These are phyloP conservation scores for Lolium rigidum DNA, from an alignment of 176 grass and related monocot genomes.

Conservation along the genomic window DNA sequence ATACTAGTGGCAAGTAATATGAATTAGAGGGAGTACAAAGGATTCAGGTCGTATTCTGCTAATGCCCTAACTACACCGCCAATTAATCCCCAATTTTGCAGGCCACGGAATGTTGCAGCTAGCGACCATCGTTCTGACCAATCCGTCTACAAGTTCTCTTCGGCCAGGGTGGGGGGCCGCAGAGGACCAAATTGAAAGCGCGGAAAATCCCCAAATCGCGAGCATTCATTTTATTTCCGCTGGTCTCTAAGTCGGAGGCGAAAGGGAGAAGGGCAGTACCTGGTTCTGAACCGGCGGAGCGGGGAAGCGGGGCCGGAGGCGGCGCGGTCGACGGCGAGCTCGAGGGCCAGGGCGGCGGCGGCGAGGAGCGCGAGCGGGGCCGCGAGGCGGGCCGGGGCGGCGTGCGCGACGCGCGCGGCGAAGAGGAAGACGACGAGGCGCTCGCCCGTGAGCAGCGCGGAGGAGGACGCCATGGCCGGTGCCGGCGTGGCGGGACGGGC, in stretches of 20 bases:
- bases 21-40: not conserved
- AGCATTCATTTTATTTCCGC: too few species aligned
- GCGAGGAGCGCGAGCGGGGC: conserved; percentile 57
- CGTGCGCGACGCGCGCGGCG: conserved; percentile 68
- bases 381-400: conserved; percentile 58
- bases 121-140: not conserved
- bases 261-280: conserved; percentile 25
- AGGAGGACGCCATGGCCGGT: not conserved
- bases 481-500: too few species aligned
- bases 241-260: too few species aligned
- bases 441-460: conserved; percentile 69
- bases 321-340: conserved; percentile 66
- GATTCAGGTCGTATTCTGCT: too few species aligned
- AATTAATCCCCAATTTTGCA: not conserved
- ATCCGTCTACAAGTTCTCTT: not conserved
- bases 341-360: conserved; percentile 57
- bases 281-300: conserved; percentile 68
- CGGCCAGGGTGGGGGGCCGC: not conserved
- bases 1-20: too few species aligned
- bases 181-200: not conserved
- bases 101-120: not conserved
- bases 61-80: not conserved
- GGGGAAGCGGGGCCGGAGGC: not conserved
- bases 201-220: too few species aligned
- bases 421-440: conserved; percentile 82